These are phyloP conservation scores for Schwanniomyces occidentalis DNA, from an alignment of 805 yeast species.

Conservation along the genomic window DNA sequence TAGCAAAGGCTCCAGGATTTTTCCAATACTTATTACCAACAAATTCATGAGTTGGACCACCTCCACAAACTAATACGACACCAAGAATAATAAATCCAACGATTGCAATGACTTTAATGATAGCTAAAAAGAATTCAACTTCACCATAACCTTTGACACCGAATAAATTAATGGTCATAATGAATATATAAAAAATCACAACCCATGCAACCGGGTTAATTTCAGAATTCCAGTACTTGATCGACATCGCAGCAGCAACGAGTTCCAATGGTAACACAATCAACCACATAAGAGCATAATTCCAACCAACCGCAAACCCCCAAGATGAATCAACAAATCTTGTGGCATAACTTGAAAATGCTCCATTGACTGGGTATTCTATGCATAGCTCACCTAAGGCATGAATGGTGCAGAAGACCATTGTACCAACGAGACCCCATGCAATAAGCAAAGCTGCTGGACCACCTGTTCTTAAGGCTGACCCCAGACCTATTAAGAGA, in stretches of 20 bases:
- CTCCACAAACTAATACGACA: conserved; percentile 38
- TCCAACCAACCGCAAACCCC: conserved; percentile 61
- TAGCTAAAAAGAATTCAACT: conserved; percentile 33
- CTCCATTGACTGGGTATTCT: conserved; percentile 63
- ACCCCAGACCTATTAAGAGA: conserved; percentile 59
- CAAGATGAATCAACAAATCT: conserved; percentile 59
- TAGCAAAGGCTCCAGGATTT: conserved; percentile 33
- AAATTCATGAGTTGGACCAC: conserved; percentile 35
- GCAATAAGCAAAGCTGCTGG: conserved; percentile 63
- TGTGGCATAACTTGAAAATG: conserved; percentile 59
- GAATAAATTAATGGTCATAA: conserved; percentile 30
- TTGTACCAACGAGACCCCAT: conserved; percentile 53
- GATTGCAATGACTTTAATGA: conserved; percentile 34
- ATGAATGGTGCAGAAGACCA: conserved; percentile 61
- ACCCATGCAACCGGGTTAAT: conserved; percentile 42
- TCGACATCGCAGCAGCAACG: conserved; percentile 41
- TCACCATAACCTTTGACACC: conserved; percentile 41
- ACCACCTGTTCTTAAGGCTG: conserved; percentile 60
- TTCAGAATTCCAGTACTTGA: conserved; percentile 31
- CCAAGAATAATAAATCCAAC: conserved; percentile 39
- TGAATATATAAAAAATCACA: conserved; percentile 31
- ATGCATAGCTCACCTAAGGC: conserved; percentile 63
- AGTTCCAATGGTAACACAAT: conserved; percentile 39
- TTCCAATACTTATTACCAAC: conserved; percentile 35
- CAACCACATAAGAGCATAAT: conserved; percentile 41